phyloP scores from a whole-genome alignment of 2,329 filamentous ascomycete species.

The Colletotrichum sp. region DNA sequence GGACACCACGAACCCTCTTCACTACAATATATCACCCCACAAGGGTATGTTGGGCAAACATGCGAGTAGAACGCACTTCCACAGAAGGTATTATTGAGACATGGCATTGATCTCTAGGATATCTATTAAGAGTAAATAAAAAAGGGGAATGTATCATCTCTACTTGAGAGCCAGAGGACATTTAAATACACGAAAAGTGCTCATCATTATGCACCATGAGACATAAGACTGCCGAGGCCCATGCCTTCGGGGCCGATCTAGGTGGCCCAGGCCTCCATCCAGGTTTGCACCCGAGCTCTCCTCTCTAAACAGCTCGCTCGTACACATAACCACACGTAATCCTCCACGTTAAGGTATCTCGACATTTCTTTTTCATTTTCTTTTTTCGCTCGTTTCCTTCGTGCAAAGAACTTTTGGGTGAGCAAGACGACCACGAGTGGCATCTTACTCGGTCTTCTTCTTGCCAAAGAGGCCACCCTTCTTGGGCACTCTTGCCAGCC shows the following conservation, averaged over 20 bases:
- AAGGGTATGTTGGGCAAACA: too few species aligned
- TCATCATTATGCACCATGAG: not conserved
- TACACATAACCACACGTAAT: not conserved
- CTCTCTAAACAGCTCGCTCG: constrained; percentile 8
- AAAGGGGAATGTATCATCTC: not conserved
- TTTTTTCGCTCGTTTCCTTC: not conserved
- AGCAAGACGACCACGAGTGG: not conserved
- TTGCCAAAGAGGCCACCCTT: constrained; percentile 31
- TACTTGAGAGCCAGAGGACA: not conserved
- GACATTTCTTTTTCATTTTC: not conserved
- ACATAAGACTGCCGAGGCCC: not conserved
- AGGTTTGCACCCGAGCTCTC: constrained; percentile 8
- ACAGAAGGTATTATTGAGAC: too few species aligned
- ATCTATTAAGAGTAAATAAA: not conserved
- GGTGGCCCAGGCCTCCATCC: not conserved
- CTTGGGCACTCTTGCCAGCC: constrained; percentile 55
- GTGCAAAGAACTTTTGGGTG: not conserved
- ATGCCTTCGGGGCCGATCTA: not conserved
- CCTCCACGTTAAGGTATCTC: not conserved
- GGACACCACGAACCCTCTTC: too few species aligned
- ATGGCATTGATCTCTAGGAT: not conserved
- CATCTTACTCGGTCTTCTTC: constrained; percentile 34
- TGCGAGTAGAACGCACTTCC: too few species aligned
- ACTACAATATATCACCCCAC: too few species aligned
- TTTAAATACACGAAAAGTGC: not conserved